Evolutionary conservation across 352 stramenopile genomes (phyloP).

Genomic region (Pythium phragmitis): DNA sequence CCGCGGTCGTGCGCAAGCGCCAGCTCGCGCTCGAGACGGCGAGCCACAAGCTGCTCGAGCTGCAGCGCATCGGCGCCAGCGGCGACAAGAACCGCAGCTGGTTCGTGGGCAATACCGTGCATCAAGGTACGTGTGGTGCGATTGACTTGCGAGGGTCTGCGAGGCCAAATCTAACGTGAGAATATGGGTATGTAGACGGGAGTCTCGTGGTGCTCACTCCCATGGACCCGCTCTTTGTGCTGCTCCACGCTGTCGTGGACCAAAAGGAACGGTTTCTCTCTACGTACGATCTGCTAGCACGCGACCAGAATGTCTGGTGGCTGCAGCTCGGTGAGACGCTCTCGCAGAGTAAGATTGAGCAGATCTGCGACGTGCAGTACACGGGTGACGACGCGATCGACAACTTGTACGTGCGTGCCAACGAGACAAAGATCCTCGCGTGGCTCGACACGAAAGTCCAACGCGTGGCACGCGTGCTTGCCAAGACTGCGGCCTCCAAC

Average conservation of each 20-base stretch:
- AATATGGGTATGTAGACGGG: conserved; percentile 35
- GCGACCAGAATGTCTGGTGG: conserved; percentile 57
- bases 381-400: conserved; percentile 44
- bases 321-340: conserved; percentile 37
- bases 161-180: neutral
- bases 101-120: conserved; percentile 74
- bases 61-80: conserved; percentile 54
- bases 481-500: conserved; percentile 28
- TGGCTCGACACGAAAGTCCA: conserved; percentile 56
- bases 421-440: conserved; percentile 44
- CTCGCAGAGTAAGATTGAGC: conserved; percentile 32
- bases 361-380: conserved; percentile 56
- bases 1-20: conserved; percentile 32
- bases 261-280: conserved; percentile 50
- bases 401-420: conserved; percentile 59
- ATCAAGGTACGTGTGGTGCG: conserved; percentile 36
- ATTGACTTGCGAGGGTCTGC: neutral
- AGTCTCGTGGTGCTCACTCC: conserved; percentile 60
- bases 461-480: conserved; percentile 40
- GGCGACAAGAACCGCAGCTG: conserved; percentile 57
- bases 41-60: conserved; percentile 45
- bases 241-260: conserved; percentile 52
- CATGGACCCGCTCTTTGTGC: conserved; percentile 71
- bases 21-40: conserved; percentile 53
- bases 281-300: conserved; percentile 55